Conservation (phyloP, 2,329 filamentous ascomycete genomes). For the Malbranchea cinnamomea region DNA sequence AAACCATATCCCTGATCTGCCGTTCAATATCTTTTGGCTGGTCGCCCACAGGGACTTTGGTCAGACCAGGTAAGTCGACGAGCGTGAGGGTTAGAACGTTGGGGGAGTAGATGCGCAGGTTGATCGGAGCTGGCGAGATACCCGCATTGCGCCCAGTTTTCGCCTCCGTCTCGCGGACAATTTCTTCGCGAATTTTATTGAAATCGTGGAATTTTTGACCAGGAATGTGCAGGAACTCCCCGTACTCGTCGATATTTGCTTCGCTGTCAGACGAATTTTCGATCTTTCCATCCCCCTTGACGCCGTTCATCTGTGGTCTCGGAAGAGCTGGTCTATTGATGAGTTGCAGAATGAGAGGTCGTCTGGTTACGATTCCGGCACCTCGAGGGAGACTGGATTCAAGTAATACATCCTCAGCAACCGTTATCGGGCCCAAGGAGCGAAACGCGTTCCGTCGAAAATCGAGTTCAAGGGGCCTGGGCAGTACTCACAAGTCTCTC, state of each 20-base stretch:
- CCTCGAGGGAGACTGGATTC: slow-evolving; percentile 71
- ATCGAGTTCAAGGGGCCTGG: slow-evolving; percentile 4
- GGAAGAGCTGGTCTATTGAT: slow-evolving; percentile 65
- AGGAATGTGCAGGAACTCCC: slow-evolving; percentile 94
- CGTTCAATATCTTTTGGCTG: slow-evolving; percentile 93
- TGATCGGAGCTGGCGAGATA: slow-evolving; percentile 94
- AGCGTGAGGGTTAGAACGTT: slow-evolving; percentile 94
- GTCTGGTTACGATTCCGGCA: slow-evolving; percentile 89
- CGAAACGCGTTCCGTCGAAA: slow-evolving; percentile 8
- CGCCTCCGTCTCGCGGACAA: slow-evolving; percentile 85
- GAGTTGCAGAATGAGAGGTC: slow-evolving; percentile 90
- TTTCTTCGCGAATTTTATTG: slow-evolving; percentile 95
- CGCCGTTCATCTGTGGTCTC: slow-evolving; percentile 55
- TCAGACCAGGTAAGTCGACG: slow-evolving; percentile 90
- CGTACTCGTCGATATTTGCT: slow-evolving; percentile 91
- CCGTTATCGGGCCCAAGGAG: slow-evolving; percentile 10
- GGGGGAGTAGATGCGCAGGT: slow-evolving; percentile 93
- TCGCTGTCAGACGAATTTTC: slow-evolving; percentile 61
- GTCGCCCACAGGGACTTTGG: slow-evolving; percentile 91
- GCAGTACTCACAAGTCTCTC: slow-evolving; percentile 71
- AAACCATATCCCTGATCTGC: slow-evolving; percentile 94
- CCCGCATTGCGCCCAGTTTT: slow-evolving; percentile 94
- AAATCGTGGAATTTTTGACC: slow-evolving; percentile 98
- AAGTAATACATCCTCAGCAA: slow-evolving; percentile 15
- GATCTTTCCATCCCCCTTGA: slow-evolving; percentile 48